Percentiles rank a stretch among this genome's conserved stretches.
Evolutionary conservation across 1,139 yeast species (phyloP).

Genomic region (Hansenula sp.): DNA sequence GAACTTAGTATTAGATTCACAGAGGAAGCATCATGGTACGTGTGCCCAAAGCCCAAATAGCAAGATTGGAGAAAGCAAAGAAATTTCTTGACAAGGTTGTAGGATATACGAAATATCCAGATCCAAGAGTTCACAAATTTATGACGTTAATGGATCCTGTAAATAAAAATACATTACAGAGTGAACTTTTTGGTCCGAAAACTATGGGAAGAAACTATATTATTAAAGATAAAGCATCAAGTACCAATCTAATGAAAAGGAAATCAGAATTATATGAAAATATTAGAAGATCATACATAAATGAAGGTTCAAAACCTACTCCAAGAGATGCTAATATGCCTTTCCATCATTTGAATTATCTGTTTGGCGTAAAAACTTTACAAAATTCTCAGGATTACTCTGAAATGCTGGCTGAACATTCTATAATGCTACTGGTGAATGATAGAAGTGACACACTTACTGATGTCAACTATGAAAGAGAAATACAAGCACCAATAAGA

Average conservation of each 20-base stretch:
- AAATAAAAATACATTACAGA: too few species aligned
- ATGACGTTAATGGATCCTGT: not conserved
- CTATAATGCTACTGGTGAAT: not conserved
- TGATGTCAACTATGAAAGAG: slow-evolving; percentile 1
- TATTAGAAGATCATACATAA: too few species aligned
- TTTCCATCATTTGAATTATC: too few species aligned
- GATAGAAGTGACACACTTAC: slow-evolving; percentile 3
- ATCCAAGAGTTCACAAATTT: not conserved
- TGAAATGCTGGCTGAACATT: not conserved
- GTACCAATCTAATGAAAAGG: too few species aligned
- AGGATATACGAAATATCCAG: not conserved
- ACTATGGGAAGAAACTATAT: too few species aligned
- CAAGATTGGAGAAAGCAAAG: not conserved
- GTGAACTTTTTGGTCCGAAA: too few species aligned
- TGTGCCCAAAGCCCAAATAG: not conserved
- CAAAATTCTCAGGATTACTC: not conserved
- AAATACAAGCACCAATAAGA: not conserved
- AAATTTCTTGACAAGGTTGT: not conserved
- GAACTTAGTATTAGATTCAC: too few species aligned
- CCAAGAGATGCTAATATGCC: too few species aligned
- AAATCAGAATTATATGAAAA: too few species aligned
- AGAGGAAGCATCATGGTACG: too few species aligned
- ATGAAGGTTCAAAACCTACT: too few species aligned
- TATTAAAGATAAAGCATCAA: too few species aligned
- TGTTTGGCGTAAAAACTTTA: not conserved